A percentile compares a stretch with the other conserved stretches of the same genome.
phyloP scores from a whole-genome alignment of 2,329 filamentous ascomycete genomes.

The Fonsecaea nubica region DNA sequence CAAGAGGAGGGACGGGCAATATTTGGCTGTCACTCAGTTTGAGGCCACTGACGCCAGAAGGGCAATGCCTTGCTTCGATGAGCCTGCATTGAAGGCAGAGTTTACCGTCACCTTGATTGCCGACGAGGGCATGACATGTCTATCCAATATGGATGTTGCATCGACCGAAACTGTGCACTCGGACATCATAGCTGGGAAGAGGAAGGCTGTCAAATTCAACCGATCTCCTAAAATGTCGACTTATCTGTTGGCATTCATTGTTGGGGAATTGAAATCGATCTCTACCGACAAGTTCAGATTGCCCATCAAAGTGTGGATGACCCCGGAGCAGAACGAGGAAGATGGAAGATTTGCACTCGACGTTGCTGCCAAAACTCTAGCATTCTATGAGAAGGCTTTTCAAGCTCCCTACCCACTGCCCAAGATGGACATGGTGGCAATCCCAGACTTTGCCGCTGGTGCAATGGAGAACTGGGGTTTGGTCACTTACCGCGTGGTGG shows the following conservation, averaged over 20 bases:
- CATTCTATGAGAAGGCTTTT: slow-evolving; percentile 95
- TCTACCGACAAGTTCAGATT: slow-evolving; percentile 91
- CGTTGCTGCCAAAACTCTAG: slow-evolving; percentile 84
- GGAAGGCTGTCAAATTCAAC: slow-evolving; percentile 90
- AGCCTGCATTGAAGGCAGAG: slow-evolving; percentile 89
- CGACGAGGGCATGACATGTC: slow-evolving; percentile 85
- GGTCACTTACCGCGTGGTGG: slow-evolving; percentile 91
- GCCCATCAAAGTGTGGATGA: slow-evolving; percentile 91
- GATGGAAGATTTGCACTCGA: slow-evolving; percentile 90
- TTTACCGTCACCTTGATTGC: slow-evolving; percentile 92
- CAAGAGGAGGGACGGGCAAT: slow-evolving; percentile 79
- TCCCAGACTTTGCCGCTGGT: slow-evolving; percentile 93
- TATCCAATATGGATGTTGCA: slow-evolving; percentile 96
- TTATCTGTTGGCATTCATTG: slow-evolving; percentile 90
- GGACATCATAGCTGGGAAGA: slow-evolving; percentile 66
- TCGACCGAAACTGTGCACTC: slow-evolving; percentile 76
- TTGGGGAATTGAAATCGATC: slow-evolving; percentile 91
- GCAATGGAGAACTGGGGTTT: slow-evolving; percentile 99
- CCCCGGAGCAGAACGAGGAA: slow-evolving; percentile 85
- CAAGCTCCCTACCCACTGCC: slow-evolving; percentile 84
- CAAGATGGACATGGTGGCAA: slow-evolving; percentile 96
- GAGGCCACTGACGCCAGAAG: slow-evolving; percentile 92
- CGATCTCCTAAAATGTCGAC: slow-evolving; percentile 94
- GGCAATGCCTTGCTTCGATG: slow-evolving; percentile 96
- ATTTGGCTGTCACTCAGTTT: slow-evolving; percentile 93